Percentiles rank a stretch among this genome's conserved stretches.
Evolutionary conservation across 768 basidiomycete genomes (phyloP).

Genomic region (Clavulina sp.): DNA sequence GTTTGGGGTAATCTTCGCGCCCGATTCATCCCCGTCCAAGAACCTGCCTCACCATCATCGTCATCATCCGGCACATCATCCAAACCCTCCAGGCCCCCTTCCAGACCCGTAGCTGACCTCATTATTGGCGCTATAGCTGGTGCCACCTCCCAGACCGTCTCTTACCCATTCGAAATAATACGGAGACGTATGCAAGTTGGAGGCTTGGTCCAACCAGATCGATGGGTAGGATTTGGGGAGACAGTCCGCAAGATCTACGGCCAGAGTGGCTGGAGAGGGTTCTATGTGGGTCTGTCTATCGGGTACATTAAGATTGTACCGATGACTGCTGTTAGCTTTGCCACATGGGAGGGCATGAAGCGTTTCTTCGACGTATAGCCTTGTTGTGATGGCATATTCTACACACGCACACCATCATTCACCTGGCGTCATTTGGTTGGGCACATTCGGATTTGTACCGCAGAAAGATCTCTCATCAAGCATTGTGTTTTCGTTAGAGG

Average conservation of each 20-base stretch:
- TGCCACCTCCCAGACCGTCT: constrained; percentile 67
- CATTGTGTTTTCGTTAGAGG: no score
- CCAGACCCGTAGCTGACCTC: constrained; percentile 41
- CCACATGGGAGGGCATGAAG: constrained; percentile 78
- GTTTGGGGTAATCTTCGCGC: constrained; percentile 53
- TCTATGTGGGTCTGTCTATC: constrained; percentile 79
- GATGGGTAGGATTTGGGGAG: constrained; percentile 66
- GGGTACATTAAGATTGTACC: constrained; percentile 91
- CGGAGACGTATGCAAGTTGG: constrained; percentile 91
- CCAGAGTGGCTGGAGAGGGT: constrained; percentile 63
- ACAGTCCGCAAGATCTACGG: constrained; percentile 51
- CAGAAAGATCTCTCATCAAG: no score
- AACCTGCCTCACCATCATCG: neutral
- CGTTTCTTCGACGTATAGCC: constrained; percentile 26
- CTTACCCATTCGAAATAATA: constrained; percentile 90
- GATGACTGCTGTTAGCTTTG: constrained; percentile 85
- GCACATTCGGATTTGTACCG: no score
- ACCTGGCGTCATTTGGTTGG: no score
- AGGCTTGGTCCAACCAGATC: constrained; percentile 56
- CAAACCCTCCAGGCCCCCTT: constrained; percentile 22
- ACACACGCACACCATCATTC: no score
- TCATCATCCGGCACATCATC: constrained; percentile 15
- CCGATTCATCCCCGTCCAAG: constrained; percentile 19
- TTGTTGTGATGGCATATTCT: neutral
- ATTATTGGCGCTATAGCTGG: constrained; percentile 75